Base-by-base conservation (phyloP, 2,329 filamentous ascomycete genomes). In the Fusarium nematophilum region DNA sequence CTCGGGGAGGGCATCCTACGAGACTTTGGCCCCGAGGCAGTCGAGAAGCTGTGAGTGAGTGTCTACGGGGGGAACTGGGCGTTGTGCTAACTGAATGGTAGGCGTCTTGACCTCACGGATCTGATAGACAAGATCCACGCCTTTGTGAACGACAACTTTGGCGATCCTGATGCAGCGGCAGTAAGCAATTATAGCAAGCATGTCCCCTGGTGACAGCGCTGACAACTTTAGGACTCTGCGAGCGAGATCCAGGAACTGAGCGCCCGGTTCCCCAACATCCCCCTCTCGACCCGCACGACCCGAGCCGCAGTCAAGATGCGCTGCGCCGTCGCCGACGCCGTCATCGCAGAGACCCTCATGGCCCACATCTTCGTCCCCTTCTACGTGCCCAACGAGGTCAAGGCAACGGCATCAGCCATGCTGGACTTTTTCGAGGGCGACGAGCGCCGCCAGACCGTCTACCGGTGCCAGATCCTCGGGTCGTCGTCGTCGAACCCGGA, bases 311-410 rank as follows among this genome's bases (percentile, higher is more conserved):
- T 62, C 0, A 67, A 67, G 7, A 67, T 73, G 49, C 67, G 71
- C 18, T 71, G 71, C 21, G 69, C 71, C 1, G 60, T 64, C 5
- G 71, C 70, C n/a, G 68, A 73, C 6, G 62, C 62, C 3, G 57
- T 73, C 14, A 51, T 73, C 1, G 59, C 64, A 26, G 62, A 67
- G 14, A 53, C 57, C 2, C 58, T 73, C 7, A 57, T 62, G 7
- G 38, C 53, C 0, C 67, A 70, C 34, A 63, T 73, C n/a, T 72
- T 73, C 39, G 59, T 65, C 6, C 69, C 70, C 3, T 70, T 73
- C n/a, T 71, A 72, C 39, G 53, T 72, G 3, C 48, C 65, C 0
- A 54, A 39, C 1, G 60, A 63, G 3, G 27, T 47, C 26, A 61
- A 64, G 2, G 29, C 38, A 2, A 43, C 66, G 2, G 66, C 69